Percentiles rank a stretch among this genome's conserved stretches.
These are phyloP conservation scores for Penicillium crustosum DNA, from an alignment of 2,329 filamentous ascomycete species.

Conservation along the genomic window DNA sequence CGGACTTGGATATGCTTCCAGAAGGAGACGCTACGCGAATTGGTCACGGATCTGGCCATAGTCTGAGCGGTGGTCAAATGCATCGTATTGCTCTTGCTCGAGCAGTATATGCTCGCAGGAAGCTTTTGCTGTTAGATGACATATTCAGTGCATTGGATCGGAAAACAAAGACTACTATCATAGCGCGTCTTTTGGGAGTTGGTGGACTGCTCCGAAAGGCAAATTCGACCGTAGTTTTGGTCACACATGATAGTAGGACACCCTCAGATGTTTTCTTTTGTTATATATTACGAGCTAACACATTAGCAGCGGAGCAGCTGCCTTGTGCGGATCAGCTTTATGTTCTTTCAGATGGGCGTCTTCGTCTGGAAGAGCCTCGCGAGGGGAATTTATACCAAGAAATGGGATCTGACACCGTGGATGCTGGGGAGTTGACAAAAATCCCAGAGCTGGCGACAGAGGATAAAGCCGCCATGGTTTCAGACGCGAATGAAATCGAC, in stretches of 20 bases:
- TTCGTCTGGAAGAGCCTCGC: neutral
- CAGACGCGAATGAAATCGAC: neutral
- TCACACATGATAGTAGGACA: neutral
- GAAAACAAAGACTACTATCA: neutral
- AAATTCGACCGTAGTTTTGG: neutral
- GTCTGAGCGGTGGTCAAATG: neutral
- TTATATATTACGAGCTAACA: neutral
- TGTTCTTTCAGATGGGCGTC: neutral
- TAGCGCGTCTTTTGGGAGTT: neutral
- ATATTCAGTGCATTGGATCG: neutral
- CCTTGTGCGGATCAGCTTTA: neutral
- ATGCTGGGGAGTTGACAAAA: neutral
- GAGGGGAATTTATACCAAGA: neutral
- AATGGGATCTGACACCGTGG: neutral
- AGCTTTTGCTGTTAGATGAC: neutral
- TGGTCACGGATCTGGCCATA: neutral
- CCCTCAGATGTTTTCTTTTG: neutral
- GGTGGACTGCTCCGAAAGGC: neutral
- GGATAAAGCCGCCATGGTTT: neutral
- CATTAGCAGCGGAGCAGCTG: neutral
- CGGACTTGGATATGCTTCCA: neutral
- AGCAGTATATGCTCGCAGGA: neutral
- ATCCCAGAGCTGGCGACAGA: neutral
- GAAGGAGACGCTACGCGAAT: neutral
- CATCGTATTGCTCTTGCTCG: neutral